Conservation (phyloP, 2,329 filamentous ascomycete species). For the Aphanoascus verrucosus region DNA sequence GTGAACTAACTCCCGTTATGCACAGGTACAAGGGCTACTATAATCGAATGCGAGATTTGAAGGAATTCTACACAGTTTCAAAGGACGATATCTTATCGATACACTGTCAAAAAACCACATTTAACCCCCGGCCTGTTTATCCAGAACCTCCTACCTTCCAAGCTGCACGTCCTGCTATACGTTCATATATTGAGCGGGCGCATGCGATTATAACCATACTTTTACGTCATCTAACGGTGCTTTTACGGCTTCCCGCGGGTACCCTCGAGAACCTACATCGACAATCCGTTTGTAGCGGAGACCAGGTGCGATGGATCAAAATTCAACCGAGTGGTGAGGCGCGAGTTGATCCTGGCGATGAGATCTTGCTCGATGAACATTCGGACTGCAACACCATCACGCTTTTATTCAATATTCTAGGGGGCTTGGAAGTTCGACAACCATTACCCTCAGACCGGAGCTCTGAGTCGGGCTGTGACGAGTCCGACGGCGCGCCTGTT, state of each 20-base stretch:
- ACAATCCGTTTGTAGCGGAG: conserved; percentile 10
- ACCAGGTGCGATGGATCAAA: conserved; percentile 15
- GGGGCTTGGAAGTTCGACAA: conserved; percentile 11
- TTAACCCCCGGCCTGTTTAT: not conserved
- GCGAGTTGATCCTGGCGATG: conserved; percentile 1
- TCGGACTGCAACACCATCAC: conserved; percentile 15
- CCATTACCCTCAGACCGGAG: not conserved
- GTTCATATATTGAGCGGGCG: conserved; percentile 9
- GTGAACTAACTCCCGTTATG: not conserved
- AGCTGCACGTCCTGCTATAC: conserved; percentile 5
- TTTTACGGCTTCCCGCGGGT: conserved; percentile 7
- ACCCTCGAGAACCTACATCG: conserved; percentile 11
- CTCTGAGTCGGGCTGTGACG: not conserved
- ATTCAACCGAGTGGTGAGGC: conserved; percentile 10
- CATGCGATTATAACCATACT: conserved; percentile 12
- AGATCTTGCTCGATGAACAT: conserved; percentile 13
- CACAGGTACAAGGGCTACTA: conserved; percentile 13
- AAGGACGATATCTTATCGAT: conserved; percentile 13
- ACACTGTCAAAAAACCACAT: not conserved
- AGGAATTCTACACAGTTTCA: conserved; percentile 14
- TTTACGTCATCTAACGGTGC: conserved; percentile 6
- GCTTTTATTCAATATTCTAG: conserved; percentile 12
- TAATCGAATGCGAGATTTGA: conserved; percentile 13
- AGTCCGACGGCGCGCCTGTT: not conserved
- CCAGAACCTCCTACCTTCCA: conserved; percentile 10